Conservation (phyloP, 1,284 basidiomycete species). For the Entoloma clypeatum region DNA sequence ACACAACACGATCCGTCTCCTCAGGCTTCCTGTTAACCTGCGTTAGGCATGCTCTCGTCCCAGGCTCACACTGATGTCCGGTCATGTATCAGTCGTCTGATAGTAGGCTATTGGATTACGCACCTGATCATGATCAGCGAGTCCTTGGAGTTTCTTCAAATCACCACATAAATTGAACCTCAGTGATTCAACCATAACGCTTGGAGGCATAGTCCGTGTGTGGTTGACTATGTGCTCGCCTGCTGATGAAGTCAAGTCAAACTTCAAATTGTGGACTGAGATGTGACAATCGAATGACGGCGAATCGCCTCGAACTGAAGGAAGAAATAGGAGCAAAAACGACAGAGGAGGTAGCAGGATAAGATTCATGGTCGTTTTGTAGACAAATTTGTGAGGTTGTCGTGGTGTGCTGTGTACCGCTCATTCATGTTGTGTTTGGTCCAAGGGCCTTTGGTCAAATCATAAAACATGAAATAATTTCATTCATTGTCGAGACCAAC, state of each 20-base stretch:
- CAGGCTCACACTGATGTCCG: conserved; percentile 53
- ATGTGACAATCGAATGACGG: conserved; percentile 52
- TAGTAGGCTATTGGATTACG: conserved; percentile 19
- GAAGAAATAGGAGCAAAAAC: conserved; percentile 33
- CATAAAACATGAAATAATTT: not conserved
- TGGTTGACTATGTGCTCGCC: conserved; percentile 45
- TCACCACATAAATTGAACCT: conserved; percentile 62
- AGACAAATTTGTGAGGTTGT: too few species aligned
- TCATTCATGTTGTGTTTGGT: not conserved
- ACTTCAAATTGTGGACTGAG: conserved; percentile 42
- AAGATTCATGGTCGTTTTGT: too few species aligned
- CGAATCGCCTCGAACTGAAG: conserved; percentile 34
- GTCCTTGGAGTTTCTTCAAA: conserved; percentile 42
- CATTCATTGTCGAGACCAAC: too few species aligned
- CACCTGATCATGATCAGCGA: conserved; percentile 66
- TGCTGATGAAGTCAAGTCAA: conserved; percentile 54
- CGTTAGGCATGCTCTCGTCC: conserved; percentile 69
- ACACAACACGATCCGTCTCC: conserved; percentile 51
- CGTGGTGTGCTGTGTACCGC: conserved; percentile 3
- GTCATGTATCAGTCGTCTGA: conserved; percentile 2
- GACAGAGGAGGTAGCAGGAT: conserved; percentile 29
- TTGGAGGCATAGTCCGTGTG: conserved; percentile 47
- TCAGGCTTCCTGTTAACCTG: conserved; percentile 57
- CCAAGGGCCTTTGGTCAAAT: not conserved
- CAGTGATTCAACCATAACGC: conserved; percentile 42